Evolutionary conservation across 2,329 filamentous ascomycete genomes (phyloP), one percentile per base, ranked within the genome.

Genomic region (Fusarium dlaminii): DNA sequence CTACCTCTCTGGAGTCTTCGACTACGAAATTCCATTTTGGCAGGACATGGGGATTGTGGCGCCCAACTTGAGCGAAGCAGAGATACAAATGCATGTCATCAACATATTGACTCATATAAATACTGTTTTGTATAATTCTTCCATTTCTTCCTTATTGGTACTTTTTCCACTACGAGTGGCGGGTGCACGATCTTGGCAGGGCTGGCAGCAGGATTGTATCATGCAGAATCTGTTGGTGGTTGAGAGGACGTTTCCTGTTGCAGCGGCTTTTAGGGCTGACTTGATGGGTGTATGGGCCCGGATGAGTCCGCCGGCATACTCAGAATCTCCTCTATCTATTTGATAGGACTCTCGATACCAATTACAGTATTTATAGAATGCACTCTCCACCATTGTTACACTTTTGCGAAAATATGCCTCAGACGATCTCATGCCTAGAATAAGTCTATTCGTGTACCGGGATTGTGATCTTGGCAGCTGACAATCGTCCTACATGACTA

Each of bases 1-100:
- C 11, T 83, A 83, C 39, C 76, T 83, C 9, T 83, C 82, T 0
- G 82, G 82, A 1, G 75, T 80, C 6, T 83, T 81, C 37, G 82
- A 83, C 65, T 83, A 83, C 20, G 80, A 82, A 15, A 75, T 80
- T 5, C 29, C 54, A 13, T 71, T 78, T 24, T 83, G 82, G 82
- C 66, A 76, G 1, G 49, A 46, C 0, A 67, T 79, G 15, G 75
- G 58, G 2, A 66, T 81, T 8, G 8, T 52, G 1, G 73, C 79
- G 0, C 77, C 81, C 0, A 77, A 70, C 1, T 36, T 83, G 1
- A 37, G 59, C 12, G 68, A 75, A 13, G 54, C 63, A 0, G 69
- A 77, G 4, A 71, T 82, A 20, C 69, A 76, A 8, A 40, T 30
- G 11, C 76, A 81, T 10, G 76, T 79, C 2, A 32, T 61, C 3